Conservation (phyloP, 2,329 filamentous ascomycete genomes). For the Alternaria conjuncta region DNA sequence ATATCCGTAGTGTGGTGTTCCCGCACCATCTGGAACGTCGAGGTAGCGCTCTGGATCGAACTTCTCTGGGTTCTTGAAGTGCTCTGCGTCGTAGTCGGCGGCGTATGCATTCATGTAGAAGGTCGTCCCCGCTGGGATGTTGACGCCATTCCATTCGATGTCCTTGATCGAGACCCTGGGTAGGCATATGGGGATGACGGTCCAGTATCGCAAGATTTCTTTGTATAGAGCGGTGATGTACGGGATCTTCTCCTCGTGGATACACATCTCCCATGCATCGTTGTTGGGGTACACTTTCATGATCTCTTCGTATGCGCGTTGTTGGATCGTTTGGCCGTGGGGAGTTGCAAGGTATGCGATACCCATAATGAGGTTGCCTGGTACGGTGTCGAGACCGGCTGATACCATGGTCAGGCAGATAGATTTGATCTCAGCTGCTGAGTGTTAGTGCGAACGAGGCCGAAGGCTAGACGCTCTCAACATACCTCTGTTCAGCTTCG, state of each 20-base stretch:
- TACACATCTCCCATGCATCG: conserved; percentile 77
- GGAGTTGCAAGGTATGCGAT: conserved; percentile 75
- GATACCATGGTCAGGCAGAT: conserved; percentile 85
- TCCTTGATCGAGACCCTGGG: conserved; percentile 75
- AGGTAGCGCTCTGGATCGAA: conserved; percentile 78
- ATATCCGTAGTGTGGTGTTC: conserved; percentile 58
- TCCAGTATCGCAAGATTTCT: conserved; percentile 79
- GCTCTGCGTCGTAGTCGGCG: conserved; percentile 72
- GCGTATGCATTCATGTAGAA: conserved; percentile 82
- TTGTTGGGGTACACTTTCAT: conserved; percentile 72
- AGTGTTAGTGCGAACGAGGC: conserved; percentile 7
- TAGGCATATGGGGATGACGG: conserved; percentile 79
- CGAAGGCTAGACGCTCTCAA: not conserved
- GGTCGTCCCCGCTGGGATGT: conserved; percentile 76
- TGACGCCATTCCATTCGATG: conserved; percentile 70
- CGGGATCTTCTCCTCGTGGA: conserved; percentile 75
- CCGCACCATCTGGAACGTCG: conserved; percentile 52
- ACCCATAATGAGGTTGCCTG: conserved; percentile 79
- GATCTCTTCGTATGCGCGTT: conserved; percentile 73
- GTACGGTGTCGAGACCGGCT: conserved; percentile 81
- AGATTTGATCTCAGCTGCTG: conserved; percentile 73
- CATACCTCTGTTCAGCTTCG: conserved; percentile 70
- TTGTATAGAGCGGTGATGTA: conserved; percentile 81
- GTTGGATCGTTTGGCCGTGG: conserved; percentile 73
- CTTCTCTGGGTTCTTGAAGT: conserved; percentile 67